Evolutionary conservation across 1,139 yeast genomes (phyloP), one percentile per base, ranked within the genome.

Genomic region (Geotrichum europaeum): DNA sequence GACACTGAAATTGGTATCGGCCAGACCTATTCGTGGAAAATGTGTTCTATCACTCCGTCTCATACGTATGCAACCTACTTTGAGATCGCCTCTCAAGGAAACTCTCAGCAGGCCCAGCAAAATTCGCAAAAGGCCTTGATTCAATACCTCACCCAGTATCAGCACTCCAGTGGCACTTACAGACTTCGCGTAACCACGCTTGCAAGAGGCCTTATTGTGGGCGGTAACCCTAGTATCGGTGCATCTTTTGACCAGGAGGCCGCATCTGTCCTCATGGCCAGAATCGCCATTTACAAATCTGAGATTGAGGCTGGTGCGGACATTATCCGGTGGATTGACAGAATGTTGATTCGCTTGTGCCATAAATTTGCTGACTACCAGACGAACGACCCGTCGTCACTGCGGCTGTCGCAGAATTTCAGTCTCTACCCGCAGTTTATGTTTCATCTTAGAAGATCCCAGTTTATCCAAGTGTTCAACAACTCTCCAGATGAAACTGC

Each of bases 1-100:
- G 99, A 95, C 72, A 84, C 94, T 62, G 97, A 91, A 74, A 84
- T 92, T 65, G 99, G 99, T 65, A 79, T 90, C 65, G 98, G 99
- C 63, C 94, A 95, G 63, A 87, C 97, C 12, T 86, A 89, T 62
- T 85, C 88, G 65, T 95, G 96, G 91, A 85, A 84, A 70, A 81
- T 94, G 78, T 84, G 96, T 69, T 80, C 92, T 6, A 76, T 91
- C 60, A 82, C 96, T 10, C 97, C 99, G 58, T 84, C 87, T 65
- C 95, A 89, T 72, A 81, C 97, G 4, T 91, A 89, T 73, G 96
- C 89, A 4, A 78, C 91, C 4, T 94, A 88, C 74, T 94, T 94
- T 71, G 99, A 95, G 72, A 86, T 92, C 68, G 73, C 75, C n/a
- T 66, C 71, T n/a, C 73, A 73, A 56, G 72, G 73, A 15, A 67